Base-by-base conservation (phyloP, 2,329 filamentous ascomycete genomes). In the Aspergillus pseudoviridinutans region DNA sequence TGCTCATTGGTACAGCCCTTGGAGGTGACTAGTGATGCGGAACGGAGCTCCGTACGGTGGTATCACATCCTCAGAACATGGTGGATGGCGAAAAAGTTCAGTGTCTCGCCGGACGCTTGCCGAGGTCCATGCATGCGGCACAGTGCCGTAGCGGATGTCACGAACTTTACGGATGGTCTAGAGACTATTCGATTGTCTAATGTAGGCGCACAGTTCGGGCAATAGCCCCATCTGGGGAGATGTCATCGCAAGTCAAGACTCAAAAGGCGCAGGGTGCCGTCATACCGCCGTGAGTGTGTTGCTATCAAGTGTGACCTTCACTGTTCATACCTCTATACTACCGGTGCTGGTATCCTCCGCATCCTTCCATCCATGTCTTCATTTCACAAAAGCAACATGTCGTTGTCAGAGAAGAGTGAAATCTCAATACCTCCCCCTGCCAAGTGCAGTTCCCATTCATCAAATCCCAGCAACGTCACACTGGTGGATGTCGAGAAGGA, bases 1-100 rank as follows among this genome's bases (percentile, higher is more conserved):
- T 56, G 53, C 49, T 61, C 59, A 66, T 66, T 66, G 62, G 64
- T 51, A 64, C 59, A 53, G 38, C 25, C 38, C 54, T 52, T 28
- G 24, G 27, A 41, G 46, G 29, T 46, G 52, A 51, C 51, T 61
- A 58, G 53, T 51, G 41, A 51, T 42, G 53, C 51, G 56, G 58
- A 53, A 51, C 38, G 42, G 35, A 12, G 29, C 53, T 52, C 56
- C 57, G 54, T 49, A 46, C 44, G 27, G 58, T 58, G 46, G 57
- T 60, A 46, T 54, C 46, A 56, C 53, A 50, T 12, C 24, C 14
- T 35, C 24, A 9, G 28, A 28, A 3, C 14, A 17, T 49, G 17
- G 51, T 50, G 29, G 41, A 24, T 38, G 54, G 14, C 12, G 5
- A 38, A n/a, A 35, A 38, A 35, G 10, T 12, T 17, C 14, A 38